Conservation (phyloP, 345 rosid species). For the Mallotus nudiflorus region DNA sequence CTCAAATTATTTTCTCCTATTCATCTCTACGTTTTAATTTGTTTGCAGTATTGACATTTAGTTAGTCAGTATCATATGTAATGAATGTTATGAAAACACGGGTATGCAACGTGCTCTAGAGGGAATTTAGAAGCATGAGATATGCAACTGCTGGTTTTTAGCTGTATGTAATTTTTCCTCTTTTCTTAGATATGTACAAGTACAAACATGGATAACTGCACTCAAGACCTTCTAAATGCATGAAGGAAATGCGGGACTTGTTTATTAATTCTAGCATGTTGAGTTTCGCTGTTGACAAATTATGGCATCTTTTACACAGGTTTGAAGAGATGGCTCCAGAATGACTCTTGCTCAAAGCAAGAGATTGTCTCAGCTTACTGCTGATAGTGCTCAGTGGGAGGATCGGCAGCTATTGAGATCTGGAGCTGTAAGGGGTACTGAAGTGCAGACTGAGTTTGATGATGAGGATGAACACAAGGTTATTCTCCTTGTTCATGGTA, state of each 20-base stretch:
- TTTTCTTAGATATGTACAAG: neutral
- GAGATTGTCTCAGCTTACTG: conserved; percentile 85
- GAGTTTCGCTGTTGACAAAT: neutral
- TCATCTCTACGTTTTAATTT: neutral
- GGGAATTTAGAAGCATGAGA: neutral
- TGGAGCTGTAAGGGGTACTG: conserved; percentile 97
- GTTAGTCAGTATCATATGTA: neutral
- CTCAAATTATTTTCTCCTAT: neutral
- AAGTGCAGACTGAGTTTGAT: conserved; percentile 92
- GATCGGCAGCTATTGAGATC: conserved; percentile 96
- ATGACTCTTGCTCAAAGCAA: conserved; percentile 96
- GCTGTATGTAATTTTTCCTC: neutral
- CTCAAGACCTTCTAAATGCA: neutral
- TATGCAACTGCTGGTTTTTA: neutral
- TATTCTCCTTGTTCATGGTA: conserved; percentile 95
- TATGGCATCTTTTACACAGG: conserved; percentile 37
- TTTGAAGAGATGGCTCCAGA: conserved; percentile 80
- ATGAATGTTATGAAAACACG: no score
- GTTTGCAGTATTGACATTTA: neutral
- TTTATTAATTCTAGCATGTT: neutral
- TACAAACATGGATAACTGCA: neutral
- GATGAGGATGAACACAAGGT: conserved; percentile 87
- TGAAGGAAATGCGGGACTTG: neutral
- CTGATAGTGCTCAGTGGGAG: conserved; percentile 98
- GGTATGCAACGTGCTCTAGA: neutral